Base-by-base conservation (phyloP, 2,329 filamentous ascomycete genomes). In the Beauveria australis region DNA sequence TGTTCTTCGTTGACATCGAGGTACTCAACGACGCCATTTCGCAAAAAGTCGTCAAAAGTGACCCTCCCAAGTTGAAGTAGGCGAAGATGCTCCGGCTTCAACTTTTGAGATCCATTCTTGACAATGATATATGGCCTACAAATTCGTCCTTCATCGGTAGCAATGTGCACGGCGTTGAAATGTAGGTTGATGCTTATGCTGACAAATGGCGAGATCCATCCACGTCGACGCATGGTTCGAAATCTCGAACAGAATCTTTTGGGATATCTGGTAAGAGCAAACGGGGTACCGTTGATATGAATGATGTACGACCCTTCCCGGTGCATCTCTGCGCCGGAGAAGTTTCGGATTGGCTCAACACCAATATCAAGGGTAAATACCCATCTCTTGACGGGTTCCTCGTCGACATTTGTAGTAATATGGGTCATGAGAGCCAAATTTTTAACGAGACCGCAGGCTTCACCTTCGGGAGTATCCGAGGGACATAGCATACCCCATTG, bases 371-470 rank as follows among this genome's bases (percentile, higher is more conserved):
- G 81, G 60, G 90, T 87, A 70, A 92, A 94, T 1, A 97, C 87
- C 72, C 95, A 86, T 68, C 91, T 88, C 68, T 87, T 88, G 18
- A 99, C 90, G 1, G 94, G 92, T 19, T 86, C 91, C 71, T 97
- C 94, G 61, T 97, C 92, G 61, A 96, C 91, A 65, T 96, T 91
- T 1, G 94, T 99, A 0, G 94, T 99, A 67, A 99, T 97, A 70
- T 99, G 95, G 56, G 95, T 99, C 94, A 99, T 99, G 61, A 99
- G 80, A 9, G 94, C 94, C 78, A 99, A 76, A 70, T 99, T 99
- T 80, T 99, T 99, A 67, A 99, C 92, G 61, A 99, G 77, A 81
- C 94, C 94, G 76, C 94, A 99, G 12, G 94, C 92, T 78, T 99
- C 94, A 76, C 94, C 94, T 87, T 99, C 94, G 7, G 94, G 94